Base-by-base conservation (phyloP, 1,284 basidiomycete species). In the Irpex sp. region DNA sequence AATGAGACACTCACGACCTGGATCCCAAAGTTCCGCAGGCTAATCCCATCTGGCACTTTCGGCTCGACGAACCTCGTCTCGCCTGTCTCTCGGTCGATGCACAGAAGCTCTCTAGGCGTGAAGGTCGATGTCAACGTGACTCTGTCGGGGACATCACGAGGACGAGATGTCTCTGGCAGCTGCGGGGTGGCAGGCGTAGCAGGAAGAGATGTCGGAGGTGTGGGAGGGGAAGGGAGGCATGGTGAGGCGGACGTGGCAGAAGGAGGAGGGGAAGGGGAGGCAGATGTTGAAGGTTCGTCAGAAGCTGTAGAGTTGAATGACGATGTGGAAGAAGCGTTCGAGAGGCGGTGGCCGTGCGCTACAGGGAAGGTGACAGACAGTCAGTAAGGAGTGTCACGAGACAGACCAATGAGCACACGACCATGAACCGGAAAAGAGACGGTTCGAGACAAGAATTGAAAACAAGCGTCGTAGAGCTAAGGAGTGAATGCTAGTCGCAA, bases 1-100 rank as follows among this genome's bases (percentile, higher is more conserved):
- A 4, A 26, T 26, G 26, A 56, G 59, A 59, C 17, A 85, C 90
- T 79, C 73, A 92, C 90, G 69, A 90, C 83, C 73, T 93, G 92
- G 66, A 92, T 91, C 54, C 90, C 91, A 75, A 93, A 93, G 77
- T 93, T 93, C 68, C 91, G 78, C 68, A 91, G 76, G 66, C 86
- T 89, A 63, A 92, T 90, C 13, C 90, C 89, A 65, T 89, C 85
- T 4, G 92, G 89, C 59, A 92, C 86, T 59, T 80, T 79, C 13
- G 83, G 81, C 35, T 87, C 84, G 49, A 87, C 79, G 67, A 92
- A 90, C 69, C 68, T 81, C 55, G 61, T 63, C 21, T 78, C 78
- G 9, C 75, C 76, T 50, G 70, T 67, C 49, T 59, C 64, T 31
- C 66, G 60, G 39, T 70, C 71, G 26, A 70, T 68, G 53, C 75